Base-by-base conservation (phyloP, 1,284 basidiomycete species). In the Rhodotorula sp. region DNA sequence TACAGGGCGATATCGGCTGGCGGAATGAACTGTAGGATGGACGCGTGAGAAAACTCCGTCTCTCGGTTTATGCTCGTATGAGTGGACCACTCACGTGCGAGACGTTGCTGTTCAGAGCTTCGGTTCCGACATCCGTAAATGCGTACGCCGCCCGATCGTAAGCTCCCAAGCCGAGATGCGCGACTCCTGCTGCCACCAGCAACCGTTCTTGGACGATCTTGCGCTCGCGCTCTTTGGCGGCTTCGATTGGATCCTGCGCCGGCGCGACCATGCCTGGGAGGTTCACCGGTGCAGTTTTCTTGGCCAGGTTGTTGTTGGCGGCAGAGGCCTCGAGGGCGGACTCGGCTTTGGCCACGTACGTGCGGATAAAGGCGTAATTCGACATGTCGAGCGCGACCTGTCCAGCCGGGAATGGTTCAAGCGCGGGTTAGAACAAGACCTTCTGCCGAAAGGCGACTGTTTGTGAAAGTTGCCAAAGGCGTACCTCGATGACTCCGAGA, bases 261-360 rank as follows among this genome's bases (percentile, higher is more conserved):
- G 73, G 69, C 22, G 75, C 74, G 44, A 78, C 72, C 75, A 77
- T 77, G 30, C 76, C 74, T 0, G 78, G 76, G 51, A 77, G 56
- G 56, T 69, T 70, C 62, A 77, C 71, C 48, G 66, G 68, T 26
- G 63, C 44, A 6, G 79, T 75, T 24, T 78, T 61, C 24, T 74
- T 71, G 26, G 42, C 46, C 12, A 42, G 66, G 12, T 62, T 67
- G 46, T 45, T 67, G 12, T 62, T 67, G 46, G 56, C 60, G 0
- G 77, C 69, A 2, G 79, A 72, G 14, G 81, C 75, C 7, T 93
- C 91, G 42, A 95, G 83, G 1, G 92, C 90, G 0, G 89, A 87
- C 68, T 94, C 92, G 14, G 92, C 93, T 82, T 95, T 95, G 86
- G 89, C 91, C 55, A 93, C 87, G 79, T 93, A 94, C 6, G 90